Percentiles rank a stretch among this genome's conserved stretches.
Conservation (phyloP, 2,329 filamentous ascomycete genomes). For the Zalaria sp. region DNA sequence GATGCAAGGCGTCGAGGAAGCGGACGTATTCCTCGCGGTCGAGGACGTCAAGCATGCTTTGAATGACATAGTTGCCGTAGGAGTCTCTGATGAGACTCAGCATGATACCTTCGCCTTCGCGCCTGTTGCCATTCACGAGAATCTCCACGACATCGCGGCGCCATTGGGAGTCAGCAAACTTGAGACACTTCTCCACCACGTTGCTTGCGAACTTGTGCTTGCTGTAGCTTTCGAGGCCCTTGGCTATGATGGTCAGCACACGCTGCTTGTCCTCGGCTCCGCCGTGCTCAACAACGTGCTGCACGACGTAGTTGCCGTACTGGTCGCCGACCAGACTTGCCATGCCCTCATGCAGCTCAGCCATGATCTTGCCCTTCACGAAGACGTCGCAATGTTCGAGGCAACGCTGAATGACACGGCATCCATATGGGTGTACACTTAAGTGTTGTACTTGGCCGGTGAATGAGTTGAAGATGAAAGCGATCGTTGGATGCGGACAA, state of each 20-base stretch:
- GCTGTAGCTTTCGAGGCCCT: conserved; percentile 59
- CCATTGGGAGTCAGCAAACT: conserved; percentile 54
- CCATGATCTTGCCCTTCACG: conserved; percentile 58
- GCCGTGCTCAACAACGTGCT: conserved; percentile 77
- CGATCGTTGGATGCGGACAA: conserved; percentile 63
- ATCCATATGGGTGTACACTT: conserved; percentile 71
- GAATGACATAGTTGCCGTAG: conserved; percentile 92
- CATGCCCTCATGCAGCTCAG: conserved; percentile 63
- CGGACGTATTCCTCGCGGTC: conserved; percentile 23
- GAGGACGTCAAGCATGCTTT: conserved; percentile 56
- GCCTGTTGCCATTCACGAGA: conserved; percentile 44
- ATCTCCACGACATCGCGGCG: conserved; percentile 50
- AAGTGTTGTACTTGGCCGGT: conserved; percentile 59
- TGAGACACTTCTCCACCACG: conserved; percentile 86
- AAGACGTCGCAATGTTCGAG: conserved; percentile 65
- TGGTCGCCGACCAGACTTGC: conserved; percentile 65
- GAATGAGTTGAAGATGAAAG: conserved; percentile 74
- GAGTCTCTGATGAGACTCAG: conserved; percentile 73
- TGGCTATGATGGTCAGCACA: conserved; percentile 61
- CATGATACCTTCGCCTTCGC: conserved; percentile 50
- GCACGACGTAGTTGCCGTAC: conserved; percentile 92
- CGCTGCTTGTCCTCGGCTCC: conserved; percentile 54
- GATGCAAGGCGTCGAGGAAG: conserved; percentile 27
- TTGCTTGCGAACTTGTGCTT: conserved; percentile 97
- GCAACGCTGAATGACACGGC: conserved; percentile 84